phyloP scores from a whole-genome alignment of 805 yeast species.

The Spathaspora passalidarum region DNA sequence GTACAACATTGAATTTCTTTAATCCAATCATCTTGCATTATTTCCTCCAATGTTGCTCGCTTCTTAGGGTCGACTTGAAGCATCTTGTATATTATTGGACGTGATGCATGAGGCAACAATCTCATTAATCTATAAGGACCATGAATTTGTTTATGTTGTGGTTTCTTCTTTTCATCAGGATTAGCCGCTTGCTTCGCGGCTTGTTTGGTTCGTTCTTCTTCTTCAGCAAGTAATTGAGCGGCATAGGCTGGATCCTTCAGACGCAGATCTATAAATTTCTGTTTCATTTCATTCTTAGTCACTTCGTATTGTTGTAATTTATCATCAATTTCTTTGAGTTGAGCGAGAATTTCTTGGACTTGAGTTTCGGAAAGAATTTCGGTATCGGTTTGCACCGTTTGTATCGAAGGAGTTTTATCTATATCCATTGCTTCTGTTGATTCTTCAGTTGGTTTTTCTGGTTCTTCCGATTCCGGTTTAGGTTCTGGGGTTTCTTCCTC shows the following conservation, averaged over 20 bases:
- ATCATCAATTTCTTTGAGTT: constrained; percentile 35
- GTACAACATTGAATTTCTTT: constrained; percentile 62
- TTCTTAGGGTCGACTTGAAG: constrained; percentile 55
- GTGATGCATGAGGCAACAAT: constrained; percentile 75
- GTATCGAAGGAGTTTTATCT: background rate
- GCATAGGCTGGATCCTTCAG: constrained; percentile 8
- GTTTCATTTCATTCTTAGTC: constrained; percentile 33
- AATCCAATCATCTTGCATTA: constrained; percentile 72
- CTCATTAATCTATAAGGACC: constrained; percentile 84
- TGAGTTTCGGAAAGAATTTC: constrained; percentile 33
- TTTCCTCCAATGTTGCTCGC: constrained; percentile 66
- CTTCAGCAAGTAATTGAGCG: constrained; percentile 8
- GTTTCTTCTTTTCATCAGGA: constrained; percentile 26
- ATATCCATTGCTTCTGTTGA: constrained; percentile 7
- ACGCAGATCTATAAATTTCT: constrained; percentile 22
- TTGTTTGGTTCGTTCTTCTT: constrained; percentile 7
- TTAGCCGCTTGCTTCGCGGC: constrained; percentile 6
- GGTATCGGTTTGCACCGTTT: background rate
- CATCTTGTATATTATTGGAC: constrained; percentile 72
- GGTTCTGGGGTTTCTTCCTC: constrained; percentile 12
- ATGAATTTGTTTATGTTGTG: constrained; percentile 57
- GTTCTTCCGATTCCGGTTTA: constrained; percentile 12
- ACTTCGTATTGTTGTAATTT: constrained; percentile 36
- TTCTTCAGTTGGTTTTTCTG: constrained; percentile 11
- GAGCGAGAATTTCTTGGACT: constrained; percentile 27